Conservation (phyloP, 225 moss, liverwort and hornwort species). For the Pleurozium schreberi region DNA sequence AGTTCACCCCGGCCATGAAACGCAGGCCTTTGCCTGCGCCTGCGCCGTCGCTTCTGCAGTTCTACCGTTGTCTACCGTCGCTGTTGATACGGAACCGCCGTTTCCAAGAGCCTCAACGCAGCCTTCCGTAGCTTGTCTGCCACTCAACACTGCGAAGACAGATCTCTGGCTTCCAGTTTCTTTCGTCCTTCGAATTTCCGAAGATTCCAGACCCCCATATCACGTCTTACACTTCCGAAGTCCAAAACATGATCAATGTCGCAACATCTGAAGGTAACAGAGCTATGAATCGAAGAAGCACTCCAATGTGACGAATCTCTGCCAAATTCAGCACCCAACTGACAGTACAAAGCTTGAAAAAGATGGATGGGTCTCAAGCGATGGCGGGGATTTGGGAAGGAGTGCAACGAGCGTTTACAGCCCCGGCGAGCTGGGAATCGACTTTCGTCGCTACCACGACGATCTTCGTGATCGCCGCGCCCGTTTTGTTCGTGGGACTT, state of each 20-base stretch:
- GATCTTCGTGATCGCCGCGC: conserved; percentile 65
- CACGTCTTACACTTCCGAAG: neutral
- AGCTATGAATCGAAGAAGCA: neutral
- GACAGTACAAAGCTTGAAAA: neutral
- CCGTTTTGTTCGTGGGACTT: conserved; percentile 59
- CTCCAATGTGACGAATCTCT: neutral
- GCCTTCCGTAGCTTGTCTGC: neutral
- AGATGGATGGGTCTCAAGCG: neutral
- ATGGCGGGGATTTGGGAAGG: conserved; percentile 22
- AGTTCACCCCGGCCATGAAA: no score
- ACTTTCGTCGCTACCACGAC: conserved; percentile 56
- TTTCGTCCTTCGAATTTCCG: neutral
- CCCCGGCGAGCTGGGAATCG: conserved; percentile 77
- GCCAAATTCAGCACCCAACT: neutral
- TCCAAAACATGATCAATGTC: neutral
- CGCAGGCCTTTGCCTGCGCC: neutral
- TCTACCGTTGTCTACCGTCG: neutral
- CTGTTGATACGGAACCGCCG: neutral
- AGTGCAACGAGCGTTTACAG: conserved; percentile 43
- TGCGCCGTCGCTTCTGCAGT: neutral
- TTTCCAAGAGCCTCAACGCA: neutral
- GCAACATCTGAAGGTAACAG: neutral
- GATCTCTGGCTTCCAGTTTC: neutral
- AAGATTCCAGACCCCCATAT: neutral
- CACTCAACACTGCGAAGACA: neutral